Base-by-base conservation (phyloP, 306 rosid genomes). In the Abrus precatorius region DNA sequence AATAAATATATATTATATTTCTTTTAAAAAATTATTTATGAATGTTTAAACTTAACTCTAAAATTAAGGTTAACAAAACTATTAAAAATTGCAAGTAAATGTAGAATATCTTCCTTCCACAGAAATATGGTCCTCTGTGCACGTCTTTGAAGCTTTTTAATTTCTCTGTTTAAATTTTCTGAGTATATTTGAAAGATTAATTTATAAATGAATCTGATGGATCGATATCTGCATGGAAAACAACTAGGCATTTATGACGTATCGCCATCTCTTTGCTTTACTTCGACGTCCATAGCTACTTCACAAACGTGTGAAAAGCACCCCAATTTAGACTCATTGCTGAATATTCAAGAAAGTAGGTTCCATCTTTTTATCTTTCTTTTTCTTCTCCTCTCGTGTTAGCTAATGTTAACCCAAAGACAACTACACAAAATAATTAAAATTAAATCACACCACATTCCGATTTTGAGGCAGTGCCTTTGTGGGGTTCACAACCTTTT, bases 141-240 rank as follows among this genome's bases (percentile, higher is more conserved):
- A 36, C 11, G 45, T 45, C 34, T 34, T 41, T 70, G 3, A 1
- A 64, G 5, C 53, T 27, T 74, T 81, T 20, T 20, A 20, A 20
- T 20, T 53, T 65, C 73, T 71, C 14, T 36, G 33, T 38, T 61
- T 14, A 38, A 72, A 28, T 48, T 34, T 66, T 20, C 0, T 13
- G 4, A 13, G 47, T 11, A 41, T 14, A 54, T 5, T 1, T 65
- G n/a, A 41, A 40, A 64, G 9, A 64, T 40, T 7, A 14, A 73
- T 38, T 9, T 10, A 47, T 30, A 36, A 72, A 53, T 36, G 30
- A 64, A 49, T 59, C 50, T 49, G 20, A 20, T 20, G 20, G 7
- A 41, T 36, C 50, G 36, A 20, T 30, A 75, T 82, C 55, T 86
- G 82, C 86, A 86, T 71, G 83, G 89, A 86, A 71, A 83, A 71